Evolutionary conservation across 148 eudicot species (phyloP), one percentile per base, ranked within the genome.

Genomic region (Silene uniflora): DNA sequence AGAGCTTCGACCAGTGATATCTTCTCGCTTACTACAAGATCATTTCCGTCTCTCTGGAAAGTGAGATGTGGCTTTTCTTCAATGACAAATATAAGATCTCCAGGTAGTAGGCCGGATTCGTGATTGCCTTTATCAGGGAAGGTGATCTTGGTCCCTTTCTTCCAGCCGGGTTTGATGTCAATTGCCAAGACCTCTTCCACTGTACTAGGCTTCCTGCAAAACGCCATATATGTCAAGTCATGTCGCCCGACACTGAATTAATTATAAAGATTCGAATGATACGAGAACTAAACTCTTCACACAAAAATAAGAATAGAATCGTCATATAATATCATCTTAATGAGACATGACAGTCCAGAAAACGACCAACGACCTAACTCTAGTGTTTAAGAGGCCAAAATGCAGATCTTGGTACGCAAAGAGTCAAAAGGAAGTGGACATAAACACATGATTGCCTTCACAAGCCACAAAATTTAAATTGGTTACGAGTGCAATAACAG

Each of bases 91-190:
- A 86, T 89, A 4, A 93, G 86, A 77, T 93, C 98, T 18, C 91
- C 95, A 0, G 98, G 93, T 21, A 81, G 73, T 8, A 80, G 78
- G 22, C 88, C 91, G 0, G 85, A 76, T 24, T 85, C 93, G 62
- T 90, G 91, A 84, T 88, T 89, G 65, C 98, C 98, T 78, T 89
- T 91, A 81, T 89, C 96, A 0, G 98, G 98, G 74, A 93, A 93
- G 9, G 96, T 93, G 75, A 93, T 91, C 73, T 88, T 90, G 27
- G 98, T 93, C 22, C 98, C 96, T 74, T 85, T 93, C 78, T 90
- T 93, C 98, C 98, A 93, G 13, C 98, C 96, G 0, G 98, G 98
- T 77, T 86, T 89, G 14, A 93, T 88, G 52, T 90, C 89, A 13
- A 93, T 88, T 27, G 85, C 81, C 69, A 93, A 75, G 3, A 89